These are phyloP conservation scores for Alternaria sp. DNA, from an alignment of 2,329 filamentous ascomycete species.

Conservation along the genomic window DNA sequence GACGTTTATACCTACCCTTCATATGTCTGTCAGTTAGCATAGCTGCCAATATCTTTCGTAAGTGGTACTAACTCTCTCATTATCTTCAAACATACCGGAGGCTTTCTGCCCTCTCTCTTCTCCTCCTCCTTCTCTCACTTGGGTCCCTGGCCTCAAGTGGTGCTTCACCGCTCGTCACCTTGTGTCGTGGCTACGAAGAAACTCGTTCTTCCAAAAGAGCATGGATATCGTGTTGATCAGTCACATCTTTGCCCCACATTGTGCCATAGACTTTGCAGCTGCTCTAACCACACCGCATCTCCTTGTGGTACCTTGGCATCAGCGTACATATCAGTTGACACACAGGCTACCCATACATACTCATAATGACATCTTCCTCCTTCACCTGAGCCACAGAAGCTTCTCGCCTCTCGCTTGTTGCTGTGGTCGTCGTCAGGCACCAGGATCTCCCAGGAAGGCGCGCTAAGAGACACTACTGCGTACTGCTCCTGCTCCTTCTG, in stretches of 20 bases:
- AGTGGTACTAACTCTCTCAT: not conserved
- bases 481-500: conserved; percentile 14
- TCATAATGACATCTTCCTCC: conserved; percentile 12
- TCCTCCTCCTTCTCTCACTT: not conserved
- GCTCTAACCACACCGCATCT: not conserved
- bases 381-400: conserved; percentile 7
- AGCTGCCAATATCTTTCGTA: no score
- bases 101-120: not conserved
- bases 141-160: not conserved
- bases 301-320: not conserved
- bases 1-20: not conserved
- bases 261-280: not conserved
- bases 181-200: not conserved
- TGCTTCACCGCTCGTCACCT: not conserved
- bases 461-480: conserved; percentile 13
- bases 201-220: not conserved
- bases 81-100: not conserved
- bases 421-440: conserved; percentile 7
- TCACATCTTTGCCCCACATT: not conserved
- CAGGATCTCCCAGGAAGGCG: conserved; percentile 2
- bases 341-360: not conserved
- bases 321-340: not conserved
- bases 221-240: not conserved
- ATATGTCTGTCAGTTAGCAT: not conserved
- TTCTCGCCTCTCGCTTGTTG: conserved; percentile 5